Evolutionary conservation across 352 stramenopile genomes (phyloP), one percentile per base, ranked within the genome.

Genomic region (Phytophthora boehmeriae): DNA sequence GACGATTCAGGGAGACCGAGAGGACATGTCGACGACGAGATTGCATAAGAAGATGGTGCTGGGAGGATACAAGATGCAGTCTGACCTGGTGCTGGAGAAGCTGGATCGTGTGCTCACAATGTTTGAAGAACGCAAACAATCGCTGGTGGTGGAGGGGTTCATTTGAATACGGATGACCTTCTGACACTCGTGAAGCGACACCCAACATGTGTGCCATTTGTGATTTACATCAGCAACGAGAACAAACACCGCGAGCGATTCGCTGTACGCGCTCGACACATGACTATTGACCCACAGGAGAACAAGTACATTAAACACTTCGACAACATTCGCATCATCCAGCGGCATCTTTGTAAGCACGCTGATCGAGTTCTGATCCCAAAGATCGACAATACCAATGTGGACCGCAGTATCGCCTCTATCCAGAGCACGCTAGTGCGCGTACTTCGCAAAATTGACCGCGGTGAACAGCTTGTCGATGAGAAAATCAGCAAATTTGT

Each of bases 241-340:
- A 78, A 88, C 55, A 93, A 94, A 70, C 87, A 96, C 64, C 85
- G 87, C 55, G 85, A 96, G 41, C 77, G 86, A 9, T 96, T 96
- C 28, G 87, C 85, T 20, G 85, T 96, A 17, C 85, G 87, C 13
- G 83, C 87, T 27, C 77, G 86, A 0, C 85, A 96, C 75, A 96
- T 96, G 87, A 96, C 87, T 39, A 90, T 96, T 48, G 83, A 94
- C 52, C 87, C 87, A 11, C 83, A 94, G 61, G 83, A 89, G 51
- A 96, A 96, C 73, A 96, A 96, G 69, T 96, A 96, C 68, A 96
- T 96, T 60, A 91, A 94, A 57, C 89, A 93, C 68, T 96, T 96
- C 61, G 87, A 94, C 66, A 96, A 96, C 58, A 96, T 96, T 59
- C 85, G 86, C 64, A 89, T 92, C 61, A 96, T 96, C 60, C 87